phyloP scores from a whole-genome alignment of 2,329 filamentous ascomycete genomes.

The Arthrobotrys pseudoclavata region DNA sequence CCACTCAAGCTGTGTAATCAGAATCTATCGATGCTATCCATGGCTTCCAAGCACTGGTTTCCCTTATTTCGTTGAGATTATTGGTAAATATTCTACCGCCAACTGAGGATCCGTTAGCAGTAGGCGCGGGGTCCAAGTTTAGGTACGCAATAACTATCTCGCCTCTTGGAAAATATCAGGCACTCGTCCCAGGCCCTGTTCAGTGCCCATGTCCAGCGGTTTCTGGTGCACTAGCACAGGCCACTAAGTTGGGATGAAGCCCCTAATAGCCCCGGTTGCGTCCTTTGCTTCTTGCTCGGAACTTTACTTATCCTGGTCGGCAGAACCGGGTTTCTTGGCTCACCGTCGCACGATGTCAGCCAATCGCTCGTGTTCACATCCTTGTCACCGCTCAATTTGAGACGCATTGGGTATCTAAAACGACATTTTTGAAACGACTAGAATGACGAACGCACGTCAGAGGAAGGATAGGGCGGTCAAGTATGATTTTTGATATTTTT shows the following conservation, averaged over 20 bases:
- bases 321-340: conserved; percentile 27
- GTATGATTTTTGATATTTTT: conserved; percentile 16
- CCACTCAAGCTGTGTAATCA: conserved; percentile 19
- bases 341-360: conserved; percentile 28
- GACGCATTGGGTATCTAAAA: conserved; percentile 57
- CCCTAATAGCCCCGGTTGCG: conserved; percentile 36
- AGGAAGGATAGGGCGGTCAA: conserved; percentile 48
- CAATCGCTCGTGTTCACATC: conserved; percentile 47
- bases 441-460: conserved; percentile 29
- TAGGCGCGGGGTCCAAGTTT: conserved; percentile 57
- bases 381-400: conserved; percentile 46
- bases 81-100: conserved; percentile 48
- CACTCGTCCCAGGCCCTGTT: conserved; percentile 17
- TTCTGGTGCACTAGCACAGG: conserved; percentile 53
- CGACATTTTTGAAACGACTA: conserved; percentile 41
- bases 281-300: conserved; percentile 23
- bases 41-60: conserved; percentile 7
- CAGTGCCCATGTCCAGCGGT: conserved; percentile 29
- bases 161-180: conserved; percentile 2
- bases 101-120: conserved; percentile 15
- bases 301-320: conserved; percentile 17
- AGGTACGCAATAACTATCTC: conserved; percentile 17
- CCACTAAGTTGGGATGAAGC: conserved; percentile 55
- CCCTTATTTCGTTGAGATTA: conserved; percentile 13
- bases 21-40: not conserved